Conservation (phyloP, 306 rosid genomes). For the Echinosophora koreensis region DNA sequence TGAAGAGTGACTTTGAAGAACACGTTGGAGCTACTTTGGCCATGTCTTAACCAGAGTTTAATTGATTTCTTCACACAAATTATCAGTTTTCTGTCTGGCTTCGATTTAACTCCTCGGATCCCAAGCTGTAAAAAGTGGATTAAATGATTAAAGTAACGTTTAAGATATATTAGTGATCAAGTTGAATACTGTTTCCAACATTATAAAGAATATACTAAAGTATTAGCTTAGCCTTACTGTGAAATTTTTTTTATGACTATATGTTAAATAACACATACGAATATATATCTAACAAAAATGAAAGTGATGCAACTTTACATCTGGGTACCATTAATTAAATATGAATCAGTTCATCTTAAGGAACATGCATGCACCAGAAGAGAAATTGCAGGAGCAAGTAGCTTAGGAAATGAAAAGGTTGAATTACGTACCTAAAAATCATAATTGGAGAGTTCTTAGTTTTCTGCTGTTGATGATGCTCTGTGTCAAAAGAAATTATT, state of each 20-base stretch:
- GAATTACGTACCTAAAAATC: constrained; percentile 57
- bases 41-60: constrained; percentile 52
- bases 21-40: constrained; percentile 51
- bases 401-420: constrained; percentile 43
- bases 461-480: constrained; percentile 30
- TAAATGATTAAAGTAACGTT: constrained; percentile 47
- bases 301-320: constrained; percentile 48
- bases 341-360: constrained; percentile 29
- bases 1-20: constrained; percentile 28
- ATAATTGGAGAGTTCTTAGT: constrained; percentile 46
- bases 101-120: constrained; percentile 59
- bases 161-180: constrained; percentile 36
- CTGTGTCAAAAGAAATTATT: constrained; percentile 35
- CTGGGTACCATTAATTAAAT: constrained; percentile 33
- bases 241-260: neutral
- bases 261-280: neutral
- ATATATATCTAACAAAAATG: constrained; percentile 26
- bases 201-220: neutral
- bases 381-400: neutral
- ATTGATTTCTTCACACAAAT: constrained; percentile 1
- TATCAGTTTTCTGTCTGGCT: constrained; percentile 46
- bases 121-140: constrained; percentile 57
- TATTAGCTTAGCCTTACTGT: neutral
- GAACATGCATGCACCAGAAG: constrained; percentile 50
- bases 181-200: neutral